phyloP scores from a whole-genome alignment of 2,329 filamentous ascomycete species.

The Cercospora sp. region DNA sequence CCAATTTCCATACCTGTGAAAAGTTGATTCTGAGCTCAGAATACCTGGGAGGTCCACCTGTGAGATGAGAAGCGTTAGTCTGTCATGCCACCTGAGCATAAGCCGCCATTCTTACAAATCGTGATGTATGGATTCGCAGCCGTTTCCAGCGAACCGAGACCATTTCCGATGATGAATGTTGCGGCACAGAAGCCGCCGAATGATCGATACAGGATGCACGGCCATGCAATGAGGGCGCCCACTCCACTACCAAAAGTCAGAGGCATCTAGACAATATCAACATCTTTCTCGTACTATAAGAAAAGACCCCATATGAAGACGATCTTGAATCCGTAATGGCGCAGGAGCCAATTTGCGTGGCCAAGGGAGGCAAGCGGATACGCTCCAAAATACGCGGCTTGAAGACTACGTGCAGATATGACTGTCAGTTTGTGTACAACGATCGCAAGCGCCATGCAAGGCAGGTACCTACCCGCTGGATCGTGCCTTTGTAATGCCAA shows the following conservation, averaged over 20 bases:
- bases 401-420: conserved; percentile 35
- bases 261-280: background rate
- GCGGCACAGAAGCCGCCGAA: conserved; percentile 63
- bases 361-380: conserved; percentile 53
- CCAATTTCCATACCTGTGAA: conserved; percentile 43
- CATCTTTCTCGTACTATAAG: conserved; percentile 44
- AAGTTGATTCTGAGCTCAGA: conserved; percentile 61
- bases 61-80: background rate
- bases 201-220: conserved; percentile 55
- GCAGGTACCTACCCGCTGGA: conserved; percentile 29
- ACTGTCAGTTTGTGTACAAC: background rate
- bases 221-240: conserved; percentile 61
- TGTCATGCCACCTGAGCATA: background rate
- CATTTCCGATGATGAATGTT: conserved; percentile 58
- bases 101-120: conserved; percentile 43
- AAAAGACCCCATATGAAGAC: conserved; percentile 55
- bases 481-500: conserved; percentile 48
- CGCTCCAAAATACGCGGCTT: conserved; percentile 54
- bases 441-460: background rate
- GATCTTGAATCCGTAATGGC: conserved; percentile 52
- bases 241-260: conserved; percentile 42
- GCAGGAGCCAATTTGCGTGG: conserved; percentile 43
- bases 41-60: conserved; percentile 58
- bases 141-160: conserved; percentile 58
- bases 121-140: conserved; percentile 58